Base-by-base conservation (phyloP, 2,329 filamentous ascomycete genomes). In the Endoconidiophora polonica region DNA sequence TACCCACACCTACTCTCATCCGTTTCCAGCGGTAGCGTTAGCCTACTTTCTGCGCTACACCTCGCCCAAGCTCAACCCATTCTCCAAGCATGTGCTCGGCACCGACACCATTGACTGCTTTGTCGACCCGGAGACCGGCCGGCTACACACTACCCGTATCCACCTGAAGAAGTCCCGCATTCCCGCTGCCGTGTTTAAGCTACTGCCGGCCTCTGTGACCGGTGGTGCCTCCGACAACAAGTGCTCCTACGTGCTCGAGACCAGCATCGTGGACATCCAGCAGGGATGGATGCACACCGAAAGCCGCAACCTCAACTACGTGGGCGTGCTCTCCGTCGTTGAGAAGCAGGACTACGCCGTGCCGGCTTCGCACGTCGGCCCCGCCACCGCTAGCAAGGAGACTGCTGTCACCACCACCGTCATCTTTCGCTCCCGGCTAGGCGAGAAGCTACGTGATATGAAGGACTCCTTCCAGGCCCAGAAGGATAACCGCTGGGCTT, bases 11-110 rank as follows among this genome's bases (percentile, higher is more conserved):
- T 87, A 88, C 71, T 73, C 79, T 56, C 86, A 90, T 65, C 81
- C 83, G 45, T 90, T 90, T 68, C 79, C 83, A 55, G 84, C 84
- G 62, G 85, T 91, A 55, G 86, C 84, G 45, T 80, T 91, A 63
- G 85, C 85, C 67, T 91, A 86, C 73, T 91, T 90, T 67, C 80
- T 91, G 46, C 83, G 85, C 56, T 91, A 91, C 66, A 86, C 83
- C 53, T 77, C 73, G 4, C 73, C 74, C 26, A 69, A 76, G 56
- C 67, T 76, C 56, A 91, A 90, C 60, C 85, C 85, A 5, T 88
- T 90, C 68, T 81, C 80, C 56, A 79, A 76, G 55, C 85, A 91
- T 67, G 85, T 91, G 48, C 70, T 87, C 58, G 86, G 82, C 60
- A 87, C 83, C 63, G 85, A 91, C 64, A 86, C 83, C 59, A 85